Conservation (phyloP, 352 stramenopile genomes). For the Pythium oligandrum region DNA sequence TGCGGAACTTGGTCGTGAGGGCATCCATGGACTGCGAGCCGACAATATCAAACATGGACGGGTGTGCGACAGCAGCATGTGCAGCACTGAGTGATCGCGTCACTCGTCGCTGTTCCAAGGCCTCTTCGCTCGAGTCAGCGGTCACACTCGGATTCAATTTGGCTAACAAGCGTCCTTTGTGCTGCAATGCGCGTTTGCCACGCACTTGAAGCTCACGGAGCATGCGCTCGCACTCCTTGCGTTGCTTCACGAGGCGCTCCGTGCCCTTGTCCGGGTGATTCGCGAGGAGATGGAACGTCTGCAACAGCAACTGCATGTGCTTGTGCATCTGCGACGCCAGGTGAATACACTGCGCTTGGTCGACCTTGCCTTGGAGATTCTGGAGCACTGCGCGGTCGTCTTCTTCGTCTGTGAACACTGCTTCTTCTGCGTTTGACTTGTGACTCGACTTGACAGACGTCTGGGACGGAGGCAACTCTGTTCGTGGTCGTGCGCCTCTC, state of each 20-base stretch:
- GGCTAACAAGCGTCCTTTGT: slow-evolving; percentile 59
- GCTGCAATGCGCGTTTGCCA: slow-evolving; percentile 51
- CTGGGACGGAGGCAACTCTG: too few relatives aligned
- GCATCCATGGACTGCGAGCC: slow-evolving; percentile 54
- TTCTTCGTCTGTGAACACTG: slow-evolving; percentile 2
- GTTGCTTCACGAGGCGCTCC: slow-evolving; percentile 4
- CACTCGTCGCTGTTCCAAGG: slow-evolving; percentile 43
- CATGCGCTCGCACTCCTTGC: slow-evolving; percentile 49
- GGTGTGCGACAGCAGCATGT: slow-evolving; percentile 70
- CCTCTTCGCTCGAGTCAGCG: slow-evolving; percentile 3
- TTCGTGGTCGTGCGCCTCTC: too few relatives aligned
- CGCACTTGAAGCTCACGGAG: slow-evolving; percentile 61
- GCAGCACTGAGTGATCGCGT: slow-evolving; percentile 75
- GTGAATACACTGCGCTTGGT: slow-evolving; percentile 70
- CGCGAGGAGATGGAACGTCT: slow-evolving; percentile 59
- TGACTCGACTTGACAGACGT: neutral
- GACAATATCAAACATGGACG: slow-evolving; percentile 85
- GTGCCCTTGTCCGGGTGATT: slow-evolving; percentile 5
- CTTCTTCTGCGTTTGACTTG: neutral
- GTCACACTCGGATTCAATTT: slow-evolving; percentile 19
- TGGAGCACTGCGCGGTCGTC: slow-evolving; percentile 10
- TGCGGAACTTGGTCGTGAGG: slow-evolving; percentile 39
- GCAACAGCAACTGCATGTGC: slow-evolving; percentile 74
- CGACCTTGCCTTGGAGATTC: slow-evolving; percentile 34
- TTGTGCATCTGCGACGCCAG: slow-evolving; percentile 87